Evolutionary conservation across 2,329 filamentous ascomycete genomes (phyloP), one percentile per base, ranked within the genome.

Genomic region (Dissoconium aciculare): DNA sequence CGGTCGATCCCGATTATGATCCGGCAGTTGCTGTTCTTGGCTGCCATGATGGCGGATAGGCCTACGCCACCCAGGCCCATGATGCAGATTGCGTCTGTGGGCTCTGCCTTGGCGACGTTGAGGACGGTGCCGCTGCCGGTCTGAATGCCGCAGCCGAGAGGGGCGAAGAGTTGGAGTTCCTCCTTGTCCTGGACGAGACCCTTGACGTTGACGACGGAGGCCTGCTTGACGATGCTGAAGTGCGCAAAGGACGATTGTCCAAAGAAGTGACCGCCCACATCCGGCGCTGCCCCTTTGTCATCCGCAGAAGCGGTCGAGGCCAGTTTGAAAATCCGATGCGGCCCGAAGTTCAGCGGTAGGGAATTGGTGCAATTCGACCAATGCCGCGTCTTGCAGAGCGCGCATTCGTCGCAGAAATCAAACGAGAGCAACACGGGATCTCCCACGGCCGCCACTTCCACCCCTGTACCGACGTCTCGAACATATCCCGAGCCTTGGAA

Each of bases 321-420:
- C 11, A 38, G 28, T 8, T 32, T 42, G 34, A 59, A 55, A 16
- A 42, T 42, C 32, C 34, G 29, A 36, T 42, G 36, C 2, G 41
- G 39, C 4, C 42, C 47, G 32, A 62, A 54, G 45, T 71, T 70
- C 38, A 61, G 53, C 4, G 53, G 47, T 30, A 57, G 58, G 43
- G 64, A 69, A n/a, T 53, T 41, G 28, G 48, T 40, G 50, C 67
- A 71, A 45, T 69, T 60, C 1, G 62, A 60, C 2, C 58, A 57
- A 16, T 59, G 54, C 4, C 56, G 57, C 1, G 49, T 50, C n/a
- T 51, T 50, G 47, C 67, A 71, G 10, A 58, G 52, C n/a, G 59
- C 49, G 47, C 67, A 71, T 3, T 41, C 38, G 3, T 51, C 41
- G 47, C 64, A 67, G 34, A 54, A 59, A n/a, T 56, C 52, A 42